A percentile compares a stretch with the other conserved stretches of the same genome.
These are phyloP conservation scores for Scorias spongiosa DNA, from an alignment of 2,329 filamentous ascomycete genomes.

Conservation along the genomic window DNA sequence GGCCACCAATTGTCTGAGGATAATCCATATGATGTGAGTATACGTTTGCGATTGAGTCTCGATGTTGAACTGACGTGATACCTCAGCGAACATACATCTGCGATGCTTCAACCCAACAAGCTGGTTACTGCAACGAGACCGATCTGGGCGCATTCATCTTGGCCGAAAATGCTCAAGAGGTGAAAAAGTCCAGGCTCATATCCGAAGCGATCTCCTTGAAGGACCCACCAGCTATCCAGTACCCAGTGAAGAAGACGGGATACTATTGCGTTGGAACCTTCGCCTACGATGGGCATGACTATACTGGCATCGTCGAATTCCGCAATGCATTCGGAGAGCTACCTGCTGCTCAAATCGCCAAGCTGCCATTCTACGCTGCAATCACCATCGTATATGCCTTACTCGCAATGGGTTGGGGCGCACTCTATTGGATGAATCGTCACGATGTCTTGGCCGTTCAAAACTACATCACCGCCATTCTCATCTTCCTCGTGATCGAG, in stretches of 20 bases:
- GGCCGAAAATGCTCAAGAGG: conserved; percentile 55
- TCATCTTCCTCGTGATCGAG: conserved; percentile 85
- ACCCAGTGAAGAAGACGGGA: conserved; percentile 74
- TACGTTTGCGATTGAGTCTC: not conserved
- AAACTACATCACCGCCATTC: conserved; percentile 96
- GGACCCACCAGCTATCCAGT: conserved; percentile 58
- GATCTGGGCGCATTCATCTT: conserved; percentile 76
- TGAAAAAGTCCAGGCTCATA: conserved; percentile 56
- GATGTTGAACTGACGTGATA: too few species aligned
- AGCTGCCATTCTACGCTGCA: conserved; percentile 91
- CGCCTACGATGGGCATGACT: conserved; percentile 49
- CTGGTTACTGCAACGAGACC: conserved; percentile 57
- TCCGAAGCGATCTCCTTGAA: conserved; percentile 74
- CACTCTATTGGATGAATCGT: conserved; percentile 87
- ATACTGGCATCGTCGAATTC: conserved; percentile 74
- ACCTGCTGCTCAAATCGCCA: conserved; percentile 86
- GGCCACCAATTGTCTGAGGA: conserved; percentile 48
- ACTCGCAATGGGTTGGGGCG: conserved; percentile 76
- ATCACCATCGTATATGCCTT: conserved; percentile 88
- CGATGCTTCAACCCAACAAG: conserved; percentile 52
- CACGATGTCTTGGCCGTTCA: conserved; percentile 91
- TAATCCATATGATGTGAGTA: conserved; percentile 37
- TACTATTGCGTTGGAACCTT: conserved; percentile 89
- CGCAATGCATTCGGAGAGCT: conserved; percentile 94
- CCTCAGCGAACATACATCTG: conserved; percentile 56